Conservation (phyloP, 352 stramenopile species). For the Phytopythium aichiense region DNA sequence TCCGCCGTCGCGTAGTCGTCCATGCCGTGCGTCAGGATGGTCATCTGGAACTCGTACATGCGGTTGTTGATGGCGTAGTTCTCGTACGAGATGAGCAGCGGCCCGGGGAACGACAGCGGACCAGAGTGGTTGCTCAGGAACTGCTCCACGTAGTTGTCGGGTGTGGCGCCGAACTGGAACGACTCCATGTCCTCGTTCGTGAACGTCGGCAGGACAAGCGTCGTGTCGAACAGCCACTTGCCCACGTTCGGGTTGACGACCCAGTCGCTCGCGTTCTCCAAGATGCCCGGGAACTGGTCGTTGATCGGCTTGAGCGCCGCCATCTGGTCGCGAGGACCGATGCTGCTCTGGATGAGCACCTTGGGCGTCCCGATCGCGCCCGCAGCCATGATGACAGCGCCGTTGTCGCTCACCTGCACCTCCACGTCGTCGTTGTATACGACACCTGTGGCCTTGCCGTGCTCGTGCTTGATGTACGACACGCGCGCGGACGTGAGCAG, state of each 20-base stretch:
- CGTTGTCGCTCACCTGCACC: conserved; percentile 24
- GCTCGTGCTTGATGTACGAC: conserved; percentile 39
- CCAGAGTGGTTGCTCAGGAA: conserved; percentile 30
- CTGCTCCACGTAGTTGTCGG: conserved; percentile 27
- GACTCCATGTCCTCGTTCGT: conserved; percentile 24
- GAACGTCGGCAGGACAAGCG: conserved; percentile 30
- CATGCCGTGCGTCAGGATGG: conserved; percentile 27
- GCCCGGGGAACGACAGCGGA: conserved; percentile 27
- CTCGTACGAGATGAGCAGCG: conserved; percentile 43
- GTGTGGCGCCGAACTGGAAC: conserved; percentile 24
- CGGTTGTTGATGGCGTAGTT: conserved; percentile 24
- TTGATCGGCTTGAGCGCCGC: conserved; percentile 19
- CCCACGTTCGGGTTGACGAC: conserved; percentile 40
- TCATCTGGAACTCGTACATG: conserved; percentile 39
- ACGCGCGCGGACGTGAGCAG: conserved; percentile 43
- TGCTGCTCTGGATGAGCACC: conserved; percentile 75
- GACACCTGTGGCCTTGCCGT: conserved; percentile 40
- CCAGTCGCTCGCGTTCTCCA: conserved; percentile 14
- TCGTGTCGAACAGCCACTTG: conserved; percentile 35
- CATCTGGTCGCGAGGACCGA: conserved; percentile 61
- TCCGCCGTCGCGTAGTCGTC: conserved; percentile 15
- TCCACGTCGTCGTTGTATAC: conserved; percentile 30
- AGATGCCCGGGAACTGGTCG: conserved; percentile 16
- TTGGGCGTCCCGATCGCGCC: conserved; percentile 72
- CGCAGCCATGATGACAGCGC: conserved; percentile 68